phyloP scores from a whole-genome alignment of 164 flowering plant species.

The Aristolochia californica region DNA sequence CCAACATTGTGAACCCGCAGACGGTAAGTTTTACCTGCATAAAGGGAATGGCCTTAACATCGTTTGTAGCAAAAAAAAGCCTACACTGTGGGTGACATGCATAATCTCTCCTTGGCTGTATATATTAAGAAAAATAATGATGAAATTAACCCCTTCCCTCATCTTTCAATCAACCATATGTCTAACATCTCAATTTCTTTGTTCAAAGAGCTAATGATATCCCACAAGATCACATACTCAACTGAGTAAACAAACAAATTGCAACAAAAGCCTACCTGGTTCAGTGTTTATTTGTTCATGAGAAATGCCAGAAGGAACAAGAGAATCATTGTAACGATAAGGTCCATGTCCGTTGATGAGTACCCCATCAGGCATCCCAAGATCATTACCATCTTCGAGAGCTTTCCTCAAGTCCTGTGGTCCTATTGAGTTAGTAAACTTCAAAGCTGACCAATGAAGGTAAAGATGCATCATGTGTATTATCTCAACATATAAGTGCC shows the following conservation, averaged over 20 bases:
- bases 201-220: no score
- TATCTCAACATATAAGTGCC: no score
- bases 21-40: constrained; percentile 86
- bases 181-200: no score
- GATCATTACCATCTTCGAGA: constrained; percentile 49
- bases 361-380: constrained; percentile 81
- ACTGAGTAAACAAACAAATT: background rate
- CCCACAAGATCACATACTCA: no score
- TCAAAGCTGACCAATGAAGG: background rate
- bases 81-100: no score
- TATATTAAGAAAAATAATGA: no score
- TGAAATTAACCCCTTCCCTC: no score
- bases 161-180: no score
- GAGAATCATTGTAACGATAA: constrained; percentile 41
- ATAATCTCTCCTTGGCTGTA: no score
- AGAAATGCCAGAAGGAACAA: constrained; percentile 47
- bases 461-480: no score
- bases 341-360: constrained; percentile 78
- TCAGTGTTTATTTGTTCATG: constrained; percentile 60
- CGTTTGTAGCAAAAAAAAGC: no score
- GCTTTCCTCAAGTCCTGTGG: constrained; percentile 59
- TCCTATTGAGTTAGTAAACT: constrained; percentile 10
- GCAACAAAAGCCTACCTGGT: constrained; percentile 41
- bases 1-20: constrained; percentile 86
- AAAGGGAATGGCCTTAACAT: constrained; percentile 5